phyloP scores from a whole-genome alignment of 2,329 filamentous ascomycete species.

The Talaromyces funiculosus region DNA sequence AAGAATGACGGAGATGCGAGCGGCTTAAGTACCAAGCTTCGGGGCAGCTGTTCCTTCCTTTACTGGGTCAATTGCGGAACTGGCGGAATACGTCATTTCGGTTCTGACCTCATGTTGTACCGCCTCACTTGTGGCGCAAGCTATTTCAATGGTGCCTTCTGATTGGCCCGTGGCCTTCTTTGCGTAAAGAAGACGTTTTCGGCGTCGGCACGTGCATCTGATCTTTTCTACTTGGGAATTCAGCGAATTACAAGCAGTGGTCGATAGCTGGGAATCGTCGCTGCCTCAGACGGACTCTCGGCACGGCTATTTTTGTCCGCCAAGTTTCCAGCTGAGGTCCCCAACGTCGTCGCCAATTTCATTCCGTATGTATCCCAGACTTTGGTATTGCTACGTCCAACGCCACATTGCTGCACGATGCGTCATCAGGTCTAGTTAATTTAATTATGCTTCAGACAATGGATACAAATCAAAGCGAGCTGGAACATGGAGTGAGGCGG shows the following conservation, averaged over 20 bases:
- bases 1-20: background rate
- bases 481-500: background rate
- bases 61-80: slow-evolving; percentile 3
- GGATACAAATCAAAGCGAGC: no score
- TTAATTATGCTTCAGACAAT: no score
- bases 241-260: no score
- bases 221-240: no score
- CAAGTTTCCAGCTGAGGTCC: background rate
- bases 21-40: background rate
- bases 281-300: background rate
- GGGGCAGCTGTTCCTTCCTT: background rate
- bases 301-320: background rate
- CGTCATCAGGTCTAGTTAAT: background rate
- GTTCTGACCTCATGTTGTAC: background rate
- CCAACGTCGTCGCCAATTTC: background rate
- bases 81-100: slow-evolving; percentile 10
- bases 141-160: background rate
- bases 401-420: background rate
- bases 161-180: background rate
- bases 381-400: background rate
- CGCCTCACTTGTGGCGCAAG: slow-evolving; percentile 12
- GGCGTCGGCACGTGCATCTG: background rate
- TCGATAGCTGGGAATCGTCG: background rate
- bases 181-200: slow-evolving; percentile 11
- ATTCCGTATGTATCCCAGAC: background rate